These are phyloP conservation scores for Digitaria exilis DNA, from an alignment of 202 grass and related monocot species.

Conservation along the genomic window DNA sequence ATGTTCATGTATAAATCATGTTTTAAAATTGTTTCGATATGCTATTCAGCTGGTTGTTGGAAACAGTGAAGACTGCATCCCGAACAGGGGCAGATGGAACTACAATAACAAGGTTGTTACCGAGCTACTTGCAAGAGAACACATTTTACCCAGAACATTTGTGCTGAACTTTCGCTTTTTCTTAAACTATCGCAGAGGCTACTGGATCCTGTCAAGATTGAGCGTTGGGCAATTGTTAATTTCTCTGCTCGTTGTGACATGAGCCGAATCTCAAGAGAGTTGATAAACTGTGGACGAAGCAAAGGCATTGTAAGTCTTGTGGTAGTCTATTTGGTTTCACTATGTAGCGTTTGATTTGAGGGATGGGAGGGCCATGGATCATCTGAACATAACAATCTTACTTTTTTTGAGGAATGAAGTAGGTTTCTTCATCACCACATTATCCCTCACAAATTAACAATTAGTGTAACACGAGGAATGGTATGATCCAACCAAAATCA, in stretches of 20 bases:
- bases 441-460: background rate
- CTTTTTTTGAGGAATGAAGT: background rate
- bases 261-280: constrained; percentile 77
- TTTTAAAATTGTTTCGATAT: constrained; percentile 33
- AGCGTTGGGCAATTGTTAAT: constrained; percentile 87
- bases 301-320: constrained; percentile 88
- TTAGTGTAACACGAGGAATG: background rate
- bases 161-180: constrained; percentile 31
- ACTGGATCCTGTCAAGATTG: constrained; percentile 63
- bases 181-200: constrained; percentile 58
- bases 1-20: constrained; percentile 18
- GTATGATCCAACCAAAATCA: background rate
- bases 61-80: constrained; percentile 65
- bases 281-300: constrained; percentile 79
- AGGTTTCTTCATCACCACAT: background rate
- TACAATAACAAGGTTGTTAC: constrained; percentile 82
- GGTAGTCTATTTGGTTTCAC: background rate
- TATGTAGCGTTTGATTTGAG: constrained; percentile 26
- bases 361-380: background rate
- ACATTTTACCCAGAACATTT: constrained; percentile 18
- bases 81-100: constrained; percentile 78
- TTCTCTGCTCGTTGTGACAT: constrained; percentile 92
- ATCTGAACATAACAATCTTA: background rate
- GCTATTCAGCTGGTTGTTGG: constrained; percentile 69
- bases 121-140: constrained; percentile 19